phyloP scores from a whole-genome alignment of 1,284 basidiomycete genomes.

The Dichomitus squalens region DNA sequence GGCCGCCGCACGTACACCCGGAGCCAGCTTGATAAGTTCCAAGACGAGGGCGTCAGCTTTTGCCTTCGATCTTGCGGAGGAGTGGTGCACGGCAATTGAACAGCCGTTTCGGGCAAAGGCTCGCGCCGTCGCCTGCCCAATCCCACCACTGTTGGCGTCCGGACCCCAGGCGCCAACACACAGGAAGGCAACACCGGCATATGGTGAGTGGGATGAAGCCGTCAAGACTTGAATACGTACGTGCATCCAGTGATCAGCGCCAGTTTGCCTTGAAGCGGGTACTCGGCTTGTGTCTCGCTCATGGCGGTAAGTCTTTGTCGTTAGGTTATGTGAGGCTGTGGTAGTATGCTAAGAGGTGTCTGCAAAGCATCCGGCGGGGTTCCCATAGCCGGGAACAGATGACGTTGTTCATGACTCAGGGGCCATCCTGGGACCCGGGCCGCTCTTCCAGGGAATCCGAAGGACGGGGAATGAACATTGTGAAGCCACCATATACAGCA shows the following conservation, averaged over 20 bases:
- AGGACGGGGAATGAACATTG: too few species aligned
- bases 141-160: constrained; percentile 44
- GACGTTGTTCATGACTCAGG: neutral
- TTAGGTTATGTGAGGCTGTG: neutral
- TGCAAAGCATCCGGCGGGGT: neutral
- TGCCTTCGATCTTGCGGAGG: constrained; percentile 37
- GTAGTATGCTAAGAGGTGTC: neutral
- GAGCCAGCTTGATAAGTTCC: constrained; percentile 34
- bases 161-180: neutral
- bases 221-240: constrained; percentile 26
- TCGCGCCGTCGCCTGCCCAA: constrained; percentile 51
- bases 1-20: constrained; percentile 39
- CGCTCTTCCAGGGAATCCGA: too few species aligned
- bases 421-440: neutral
- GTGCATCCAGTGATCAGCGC: constrained; percentile 35
- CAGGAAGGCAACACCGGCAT: neutral
- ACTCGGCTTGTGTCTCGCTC: neutral
- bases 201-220: neutral
- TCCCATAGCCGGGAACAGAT: neutral
- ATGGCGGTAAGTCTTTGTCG: neutral
- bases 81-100: constrained; percentile 55
- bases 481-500: too few species aligned
- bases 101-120: constrained; percentile 48
- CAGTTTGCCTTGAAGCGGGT: constrained; percentile 23
- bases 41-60: constrained; percentile 40